Evolutionary conservation across 2,329 filamentous ascomycete genomes (phyloP), one percentile per base, ranked within the genome.

Genomic region (Penicillium psychrosexuale): DNA sequence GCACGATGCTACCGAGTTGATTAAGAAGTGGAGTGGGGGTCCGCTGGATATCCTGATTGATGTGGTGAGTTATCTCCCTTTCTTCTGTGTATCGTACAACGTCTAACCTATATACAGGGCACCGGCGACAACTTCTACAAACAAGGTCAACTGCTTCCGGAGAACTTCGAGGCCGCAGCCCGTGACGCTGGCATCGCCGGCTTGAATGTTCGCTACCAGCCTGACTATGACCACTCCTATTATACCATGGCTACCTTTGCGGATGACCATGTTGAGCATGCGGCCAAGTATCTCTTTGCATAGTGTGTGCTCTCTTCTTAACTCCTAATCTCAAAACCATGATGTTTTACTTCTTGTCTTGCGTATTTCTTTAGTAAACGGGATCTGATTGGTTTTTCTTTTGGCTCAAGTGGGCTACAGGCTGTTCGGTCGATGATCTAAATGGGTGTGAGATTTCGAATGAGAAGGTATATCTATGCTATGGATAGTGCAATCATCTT

Each of bases 81-180:
- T 8, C n/a, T n/a, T 27, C 1, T 43, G 5, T 43, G 1, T 3
- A 27, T 13, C 7, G 19, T 28, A 19, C 1, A 7, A 9, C 5
- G 22, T 51, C 42, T 53, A 43, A 27, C 56, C 22, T 8, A 40
- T 42, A 8, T 51, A 2, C 43, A 90, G 87, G 94, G 94, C 39
- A 96, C 91, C 4, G 91, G 85, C 24, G 94, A 99, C 79, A 91
- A 93, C 76, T 99, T 97, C 75, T 97, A 97, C 79, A 93, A 96
- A 79, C 86, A 95, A 73, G 84, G 85, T 44, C 94, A 99, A 76
- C 81, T 99, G 53, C 82, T 97, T 39, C 94, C 93, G 0, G 94
- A 99, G 81, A 97, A 97, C 75, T 85, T 99, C 50, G 84, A 88
- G 62, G 82, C 85, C 66, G 92, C 89, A 12, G 91, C 87, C 56